These are phyloP conservation scores for Quercus engelmannii DNA, from an alignment of 306 rosid genomes.

Conservation along the genomic window DNA sequence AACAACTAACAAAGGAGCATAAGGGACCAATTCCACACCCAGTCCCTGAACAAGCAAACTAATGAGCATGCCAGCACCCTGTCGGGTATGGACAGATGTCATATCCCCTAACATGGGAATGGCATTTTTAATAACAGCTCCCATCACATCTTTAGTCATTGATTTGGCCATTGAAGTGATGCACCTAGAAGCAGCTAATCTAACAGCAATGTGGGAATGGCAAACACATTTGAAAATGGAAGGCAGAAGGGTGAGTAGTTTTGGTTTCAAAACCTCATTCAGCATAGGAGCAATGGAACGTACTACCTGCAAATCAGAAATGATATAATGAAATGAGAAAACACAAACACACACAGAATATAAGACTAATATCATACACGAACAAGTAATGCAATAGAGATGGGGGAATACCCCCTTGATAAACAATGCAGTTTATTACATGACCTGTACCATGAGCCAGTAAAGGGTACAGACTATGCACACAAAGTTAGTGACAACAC, in stretches of 20 bases:
- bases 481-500: not conserved
- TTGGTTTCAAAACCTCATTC: slow-evolving; percentile 72
- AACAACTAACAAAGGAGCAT: slow-evolving; percentile 92
- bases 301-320: slow-evolving; percentile 54
- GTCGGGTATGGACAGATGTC: slow-evolving; percentile 81
- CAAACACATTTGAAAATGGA: slow-evolving; percentile 75
- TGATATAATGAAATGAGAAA: not conserved
- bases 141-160: slow-evolving; percentile 77
- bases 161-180: slow-evolving; percentile 96
- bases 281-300: slow-evolving; percentile 81
- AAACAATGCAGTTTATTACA: not conserved
- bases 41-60: slow-evolving; percentile 94
- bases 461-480: not conserved
- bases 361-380: not conserved
- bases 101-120: slow-evolving; percentile 87
- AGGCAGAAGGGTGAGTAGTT: slow-evolving; percentile 80
- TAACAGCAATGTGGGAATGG: slow-evolving; percentile 88
- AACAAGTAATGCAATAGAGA: not conserved
- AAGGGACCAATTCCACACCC: slow-evolving; percentile 81
- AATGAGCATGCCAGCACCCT: slow-evolving; percentile 95
- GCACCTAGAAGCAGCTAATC: slow-evolving; percentile 94
- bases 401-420: not conserved
- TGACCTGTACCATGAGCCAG: not conserved
- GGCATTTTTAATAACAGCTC: slow-evolving; percentile 76
- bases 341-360: not conserved